These are phyloP conservation scores for Euptelea pleiosperma DNA, from an alignment of 164 flowering plant genomes.

Conservation along the genomic window DNA sequence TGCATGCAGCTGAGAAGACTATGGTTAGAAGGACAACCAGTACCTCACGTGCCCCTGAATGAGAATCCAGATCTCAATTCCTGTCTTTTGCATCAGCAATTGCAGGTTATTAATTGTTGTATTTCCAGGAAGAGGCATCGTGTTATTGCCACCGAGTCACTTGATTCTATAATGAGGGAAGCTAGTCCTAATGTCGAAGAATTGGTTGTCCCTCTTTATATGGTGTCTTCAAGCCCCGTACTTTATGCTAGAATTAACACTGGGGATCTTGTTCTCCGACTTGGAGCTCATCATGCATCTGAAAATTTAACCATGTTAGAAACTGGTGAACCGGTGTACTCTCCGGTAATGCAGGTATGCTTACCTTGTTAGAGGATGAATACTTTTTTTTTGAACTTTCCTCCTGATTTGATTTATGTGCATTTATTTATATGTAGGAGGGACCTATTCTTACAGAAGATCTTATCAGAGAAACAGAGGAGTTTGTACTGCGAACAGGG, in stretches of 20 bases:
- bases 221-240: conserved; percentile 23
- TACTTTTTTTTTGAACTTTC: conserved; percentile 2
- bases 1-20: conserved; percentile 80
- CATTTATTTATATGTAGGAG: conserved; percentile 48
- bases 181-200: conserved; percentile 37
- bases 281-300: conserved; percentile 65
- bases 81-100: conserved; percentile 82
- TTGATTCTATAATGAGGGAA: conserved; percentile 50
- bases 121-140: conserved; percentile 77
- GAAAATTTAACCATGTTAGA: conserved; percentile 69
- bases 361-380: background rate
- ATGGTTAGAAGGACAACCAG: conserved; percentile 71
- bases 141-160: conserved; percentile 51
- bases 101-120: conserved; percentile 93
- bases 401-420: background rate
- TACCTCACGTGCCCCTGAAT: conserved; percentile 74
- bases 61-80: conserved; percentile 71
- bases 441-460: conserved; percentile 94
- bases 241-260: conserved; percentile 60
- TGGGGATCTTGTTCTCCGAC: conserved; percentile 73
- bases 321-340: conserved; percentile 84
- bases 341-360: conserved; percentile 84
- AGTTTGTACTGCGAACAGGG: conserved; percentile 91
- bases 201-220: conserved; percentile 20
- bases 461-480: conserved; percentile 89